Conservation (phyloP, 1,139 yeast genomes). For the Yamadazyma dushanensis region DNA sequence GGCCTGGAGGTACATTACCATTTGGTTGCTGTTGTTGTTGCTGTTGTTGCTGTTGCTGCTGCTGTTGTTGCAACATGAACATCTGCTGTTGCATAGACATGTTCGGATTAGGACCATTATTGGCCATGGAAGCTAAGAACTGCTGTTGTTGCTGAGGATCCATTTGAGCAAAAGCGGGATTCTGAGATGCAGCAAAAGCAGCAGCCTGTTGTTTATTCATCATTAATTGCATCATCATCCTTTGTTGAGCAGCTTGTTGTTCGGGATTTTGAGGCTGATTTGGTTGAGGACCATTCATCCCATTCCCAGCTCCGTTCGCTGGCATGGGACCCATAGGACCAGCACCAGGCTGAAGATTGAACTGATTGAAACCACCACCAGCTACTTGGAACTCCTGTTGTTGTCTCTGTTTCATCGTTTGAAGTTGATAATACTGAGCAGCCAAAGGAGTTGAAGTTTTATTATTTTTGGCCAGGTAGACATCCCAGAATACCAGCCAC, state of each 20-base stretch:
- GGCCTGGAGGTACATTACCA: constrained; percentile 21
- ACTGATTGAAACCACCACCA: constrained; percentile 3
- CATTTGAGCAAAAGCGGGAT: constrained; percentile 22
- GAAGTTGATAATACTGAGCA: constrained; percentile 69
- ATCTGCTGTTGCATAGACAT: constrained; percentile 4
- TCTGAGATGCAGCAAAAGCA: constrained; percentile 2
- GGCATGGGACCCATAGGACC: constrained; percentile 11
- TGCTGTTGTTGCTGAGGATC: constrained; percentile 29
- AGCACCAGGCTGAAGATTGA: constrained; percentile 12
- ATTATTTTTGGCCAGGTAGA: constrained; percentile 73
- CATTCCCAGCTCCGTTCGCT: constrained; percentile 7
- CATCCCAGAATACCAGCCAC: constrained; percentile 98
- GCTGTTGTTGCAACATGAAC: constrained; percentile 22
- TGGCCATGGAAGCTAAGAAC: constrained; percentile 14
- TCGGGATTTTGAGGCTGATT: constrained; percentile 15
- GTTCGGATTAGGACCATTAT: constrained; percentile 13
- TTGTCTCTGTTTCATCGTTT: constrained; percentile 63
- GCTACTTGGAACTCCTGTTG: constrained; percentile 41
- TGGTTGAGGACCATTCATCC: constrained; percentile 6
- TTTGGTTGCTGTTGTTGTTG: constrained; percentile 21
- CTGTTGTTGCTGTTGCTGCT: constrained; percentile 22
- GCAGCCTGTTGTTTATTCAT: constrained; percentile 23
- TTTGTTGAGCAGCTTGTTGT: constrained; percentile 29
- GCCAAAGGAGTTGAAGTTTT: constrained; percentile 59
- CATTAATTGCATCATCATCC: constrained; percentile 25